A percentile compares a stretch with the other conserved stretches of the same genome.
These are phyloP conservation scores for Neofusicoccum laricinum DNA, from an alignment of 2,329 filamentous ascomycete species.

Conservation along the genomic window DNA sequence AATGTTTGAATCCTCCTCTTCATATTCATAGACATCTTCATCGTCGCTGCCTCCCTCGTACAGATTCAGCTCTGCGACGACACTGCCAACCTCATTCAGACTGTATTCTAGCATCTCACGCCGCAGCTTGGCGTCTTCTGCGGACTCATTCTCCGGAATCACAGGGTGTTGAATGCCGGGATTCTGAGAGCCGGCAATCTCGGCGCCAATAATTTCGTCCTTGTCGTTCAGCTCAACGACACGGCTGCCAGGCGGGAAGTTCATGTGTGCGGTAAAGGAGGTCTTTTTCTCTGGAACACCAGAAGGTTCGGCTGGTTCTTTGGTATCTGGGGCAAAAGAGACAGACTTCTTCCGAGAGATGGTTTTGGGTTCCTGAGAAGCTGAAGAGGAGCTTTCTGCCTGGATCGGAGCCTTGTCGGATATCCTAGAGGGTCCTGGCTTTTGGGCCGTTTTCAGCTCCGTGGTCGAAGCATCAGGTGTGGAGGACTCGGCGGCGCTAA, in stretches of 20 bases:
- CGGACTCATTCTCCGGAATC: constrained; percentile 70
- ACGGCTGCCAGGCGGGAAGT: constrained; percentile 32
- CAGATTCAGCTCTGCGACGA: constrained; percentile 87
- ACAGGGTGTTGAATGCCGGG: constrained; percentile 48
- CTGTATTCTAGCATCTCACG: constrained; percentile 90
- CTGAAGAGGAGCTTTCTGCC: not conserved
- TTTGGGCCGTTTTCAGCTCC: not conserved
- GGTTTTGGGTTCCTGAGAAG: not conserved
- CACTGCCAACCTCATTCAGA: constrained; percentile 80
- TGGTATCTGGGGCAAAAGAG: constrained; percentile 8
- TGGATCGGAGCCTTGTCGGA: not conserved
- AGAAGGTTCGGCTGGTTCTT: not conserved
- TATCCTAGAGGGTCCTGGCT: not conserved
- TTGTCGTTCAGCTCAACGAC: constrained; percentile 45
- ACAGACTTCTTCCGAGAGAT: not conserved
- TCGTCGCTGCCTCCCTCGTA: constrained; percentile 64
- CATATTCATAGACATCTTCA: constrained; percentile 37
- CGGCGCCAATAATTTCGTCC: constrained; percentile 35
- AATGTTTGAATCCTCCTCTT: constrained; percentile 41
- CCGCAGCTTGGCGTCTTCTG: constrained; percentile 76
- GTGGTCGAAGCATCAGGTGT: not conserved
- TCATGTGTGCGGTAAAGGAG: constrained; percentile 10
- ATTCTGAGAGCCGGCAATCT: constrained; percentile 21
- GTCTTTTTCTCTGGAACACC: constrained; percentile 10
- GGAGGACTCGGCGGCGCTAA: not conserved